phyloP scores from a whole-genome alignment of 352 stramenopile genomes.

The Phytophthora capsici region DNA sequence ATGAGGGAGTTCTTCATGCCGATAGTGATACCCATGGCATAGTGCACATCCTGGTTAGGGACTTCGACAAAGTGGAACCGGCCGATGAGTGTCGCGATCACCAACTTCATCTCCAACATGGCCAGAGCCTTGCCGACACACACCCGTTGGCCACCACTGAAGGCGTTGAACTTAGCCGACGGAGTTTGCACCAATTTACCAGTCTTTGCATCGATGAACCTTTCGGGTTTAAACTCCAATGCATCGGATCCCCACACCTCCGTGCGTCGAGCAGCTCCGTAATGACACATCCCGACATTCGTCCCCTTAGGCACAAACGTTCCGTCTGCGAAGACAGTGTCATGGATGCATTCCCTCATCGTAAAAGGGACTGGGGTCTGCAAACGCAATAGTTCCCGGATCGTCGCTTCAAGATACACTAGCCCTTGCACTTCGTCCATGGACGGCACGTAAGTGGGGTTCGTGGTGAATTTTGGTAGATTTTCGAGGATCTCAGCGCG shows the following conservation, averaged over 20 bases:
- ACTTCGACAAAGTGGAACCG: slow-evolving; percentile 52
- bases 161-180: slow-evolving; percentile 70
- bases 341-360: slow-evolving; percentile 41
- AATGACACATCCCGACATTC: slow-evolving; percentile 57
- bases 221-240: slow-evolving; percentile 33
- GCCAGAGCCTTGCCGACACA: slow-evolving; percentile 73
- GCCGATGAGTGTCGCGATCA: slow-evolving; percentile 52
- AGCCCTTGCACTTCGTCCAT: slow-evolving; percentile 60
- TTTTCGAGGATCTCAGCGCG: slow-evolving; percentile 51
- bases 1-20: slow-evolving; percentile 45
- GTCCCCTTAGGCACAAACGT: slow-evolving; percentile 65
- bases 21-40: slow-evolving; percentile 46
- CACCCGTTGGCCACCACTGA: slow-evolving; percentile 67
- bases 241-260: slow-evolving; percentile 73
- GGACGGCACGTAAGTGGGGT: slow-evolving; percentile 36
- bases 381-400: slow-evolving; percentile 70
- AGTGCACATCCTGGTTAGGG: slow-evolving; percentile 37
- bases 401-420: slow-evolving; percentile 63
- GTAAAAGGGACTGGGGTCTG: slow-evolving; percentile 53
- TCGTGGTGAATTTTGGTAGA: slow-evolving; percentile 38
- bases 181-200: slow-evolving; percentile 46
- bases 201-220: slow-evolving; percentile 55
- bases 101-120: slow-evolving; percentile 79
- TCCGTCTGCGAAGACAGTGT: slow-evolving; percentile 68
- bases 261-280: slow-evolving; percentile 51